Conservation (phyloP, 805 yeast species). For the Pichia pseudocactophila region DNA sequence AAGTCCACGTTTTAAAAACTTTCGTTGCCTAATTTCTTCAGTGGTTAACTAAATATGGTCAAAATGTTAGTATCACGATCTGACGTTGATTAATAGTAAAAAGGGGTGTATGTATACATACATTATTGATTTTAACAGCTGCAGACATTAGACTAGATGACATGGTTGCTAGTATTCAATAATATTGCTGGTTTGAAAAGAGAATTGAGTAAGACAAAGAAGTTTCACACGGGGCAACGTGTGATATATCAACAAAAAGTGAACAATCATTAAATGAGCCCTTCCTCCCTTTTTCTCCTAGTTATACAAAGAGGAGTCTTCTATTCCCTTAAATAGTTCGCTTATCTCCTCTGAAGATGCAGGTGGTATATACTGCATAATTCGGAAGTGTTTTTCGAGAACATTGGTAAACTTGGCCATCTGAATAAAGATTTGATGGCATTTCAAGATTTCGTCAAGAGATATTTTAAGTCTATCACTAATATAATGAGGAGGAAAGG, state of each 20-base stretch:
- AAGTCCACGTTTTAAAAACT: conserved; percentile 42
- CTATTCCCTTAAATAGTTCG: neutral
- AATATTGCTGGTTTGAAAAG: too few species aligned
- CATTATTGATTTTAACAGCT: conserved; percentile 1
- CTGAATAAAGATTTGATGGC: conserved; percentile 18
- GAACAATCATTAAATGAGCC: neutral
- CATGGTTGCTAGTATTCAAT: neutral
- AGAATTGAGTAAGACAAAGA: too few species aligned
- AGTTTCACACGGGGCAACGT: too few species aligned
- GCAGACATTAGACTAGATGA: neutral
- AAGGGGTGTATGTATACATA: neutral
- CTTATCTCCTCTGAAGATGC: conserved; percentile 4
- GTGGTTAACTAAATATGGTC: conserved; percentile 18
- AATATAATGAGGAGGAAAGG: conserved; percentile 14
- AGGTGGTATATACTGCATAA: conserved; percentile 18
- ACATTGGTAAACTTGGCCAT: conserved; percentile 14
- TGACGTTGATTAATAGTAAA: neutral
- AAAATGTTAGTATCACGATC: neutral
- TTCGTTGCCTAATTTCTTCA: conserved; percentile 31
- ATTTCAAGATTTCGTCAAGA: conserved; percentile 17
- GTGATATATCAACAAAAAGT: neutral
- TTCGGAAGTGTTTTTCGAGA: conserved; percentile 20
- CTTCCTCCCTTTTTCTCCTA: neutral
- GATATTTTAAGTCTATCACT: conserved; percentile 11
- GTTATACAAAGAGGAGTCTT: neutral